A percentile compares a stretch with the other conserved stretches of the same genome.
These are phyloP conservation scores for Taphrina deformans DNA, from an alignment of 1,139 yeast genomes.

Conservation along the genomic window DNA sequence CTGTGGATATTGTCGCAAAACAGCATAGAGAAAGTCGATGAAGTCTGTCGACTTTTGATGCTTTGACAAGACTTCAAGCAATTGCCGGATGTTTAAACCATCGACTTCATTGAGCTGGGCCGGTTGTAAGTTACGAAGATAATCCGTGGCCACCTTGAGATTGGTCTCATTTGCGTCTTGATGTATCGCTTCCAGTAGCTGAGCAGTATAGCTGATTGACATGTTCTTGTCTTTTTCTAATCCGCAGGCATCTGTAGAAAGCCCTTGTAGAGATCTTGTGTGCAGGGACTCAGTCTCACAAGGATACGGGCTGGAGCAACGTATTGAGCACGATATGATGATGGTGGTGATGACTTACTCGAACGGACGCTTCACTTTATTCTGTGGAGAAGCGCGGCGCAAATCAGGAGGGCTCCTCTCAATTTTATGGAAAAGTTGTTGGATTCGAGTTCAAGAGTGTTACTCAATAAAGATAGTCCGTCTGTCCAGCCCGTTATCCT, in stretches of 20 bases:
- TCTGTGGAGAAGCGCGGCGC: not conserved
- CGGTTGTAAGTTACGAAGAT: not conserved
- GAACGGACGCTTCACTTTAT: no score
- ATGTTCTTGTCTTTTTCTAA: not conserved
- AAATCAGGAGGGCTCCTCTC: slow-evolving; percentile 3
- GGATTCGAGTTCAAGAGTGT: not conserved
- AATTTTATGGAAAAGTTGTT: not conserved
- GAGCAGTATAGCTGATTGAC: not conserved
- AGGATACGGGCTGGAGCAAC: no score
- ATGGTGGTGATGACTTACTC: no score
- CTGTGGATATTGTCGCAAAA: slow-evolving; percentile 6
- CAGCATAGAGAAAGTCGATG: not conserved
- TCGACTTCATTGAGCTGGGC: not conserved
- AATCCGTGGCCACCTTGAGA: not conserved
- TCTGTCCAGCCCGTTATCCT: not conserved
- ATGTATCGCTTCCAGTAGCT: not conserved
- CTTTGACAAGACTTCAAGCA: not conserved
- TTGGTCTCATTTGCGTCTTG: not conserved
- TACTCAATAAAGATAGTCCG: not conserved
- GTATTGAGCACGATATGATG: no score
- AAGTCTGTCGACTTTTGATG: not conserved
- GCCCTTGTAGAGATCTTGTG: no score
- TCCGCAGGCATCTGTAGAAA: no score
- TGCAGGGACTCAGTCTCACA: no score
- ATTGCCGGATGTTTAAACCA: not conserved